Conservation (phyloP, 768 basidiomycete genomes). For the Mycena rosella region DNA sequence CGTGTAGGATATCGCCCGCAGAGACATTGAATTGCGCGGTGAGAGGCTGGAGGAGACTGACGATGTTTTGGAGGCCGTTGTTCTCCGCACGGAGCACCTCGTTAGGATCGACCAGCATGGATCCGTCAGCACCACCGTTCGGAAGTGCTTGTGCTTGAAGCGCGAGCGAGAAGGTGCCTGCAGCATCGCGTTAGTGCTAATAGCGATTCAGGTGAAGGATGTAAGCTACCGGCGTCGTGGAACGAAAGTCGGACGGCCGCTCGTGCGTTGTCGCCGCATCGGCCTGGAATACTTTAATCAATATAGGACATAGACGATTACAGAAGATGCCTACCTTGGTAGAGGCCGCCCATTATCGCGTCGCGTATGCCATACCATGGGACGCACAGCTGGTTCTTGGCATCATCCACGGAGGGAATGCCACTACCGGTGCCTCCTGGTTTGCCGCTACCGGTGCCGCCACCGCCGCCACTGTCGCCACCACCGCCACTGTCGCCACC, state of each 20-base stretch:
- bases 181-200: neutral
- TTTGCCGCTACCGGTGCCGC: too few relatives aligned
- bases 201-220: too few relatives aligned
- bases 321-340: neutral
- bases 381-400: constrained; percentile 6
- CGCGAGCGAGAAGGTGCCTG: constrained; percentile 22
- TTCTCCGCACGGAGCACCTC: constrained; percentile 11
- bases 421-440: too few relatives aligned
- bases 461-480: too few relatives aligned
- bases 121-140: constrained; percentile 27
- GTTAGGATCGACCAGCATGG: constrained; percentile 16
- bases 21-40: constrained; percentile 1
- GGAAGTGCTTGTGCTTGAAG: constrained; percentile 4
- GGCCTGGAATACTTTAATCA: neutral
- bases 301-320: too few relatives aligned
- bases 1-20: constrained; percentile 3
- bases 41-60: neutral
- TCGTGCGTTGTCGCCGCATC: constrained; percentile 6
- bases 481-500: too few relatives aligned
- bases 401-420: neutral
- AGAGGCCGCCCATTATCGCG: constrained; percentile 16
- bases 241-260: constrained; percentile 4
- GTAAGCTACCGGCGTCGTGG: constrained; percentile 3
- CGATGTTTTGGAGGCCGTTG: constrained; percentile 13
- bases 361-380: constrained; percentile 20